Conservation (phyloP, 208 protist species). For the Acanthamoeba royreba region DNA sequence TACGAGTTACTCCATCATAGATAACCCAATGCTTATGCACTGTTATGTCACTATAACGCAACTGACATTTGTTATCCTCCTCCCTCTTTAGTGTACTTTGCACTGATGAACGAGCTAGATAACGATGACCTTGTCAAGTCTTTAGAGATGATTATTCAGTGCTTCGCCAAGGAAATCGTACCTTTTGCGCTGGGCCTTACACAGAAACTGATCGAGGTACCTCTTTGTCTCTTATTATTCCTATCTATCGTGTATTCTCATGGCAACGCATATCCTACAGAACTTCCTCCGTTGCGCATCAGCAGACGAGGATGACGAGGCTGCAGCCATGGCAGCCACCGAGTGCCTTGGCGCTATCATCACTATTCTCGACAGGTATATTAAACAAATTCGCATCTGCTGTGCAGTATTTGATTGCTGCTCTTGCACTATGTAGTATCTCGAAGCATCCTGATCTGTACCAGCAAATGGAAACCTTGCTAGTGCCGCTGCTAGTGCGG, state of each 20-base stretch:
- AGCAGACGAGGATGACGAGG: background rate
- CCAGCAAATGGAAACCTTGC: background rate
- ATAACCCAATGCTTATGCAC: background rate
- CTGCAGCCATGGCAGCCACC: background rate
- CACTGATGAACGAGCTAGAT: background rate
- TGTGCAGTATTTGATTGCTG: background rate
- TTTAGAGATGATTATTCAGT: background rate
- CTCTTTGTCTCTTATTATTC: background rate
- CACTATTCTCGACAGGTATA: slow-evolving; percentile 15
- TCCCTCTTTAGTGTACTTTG: background rate
- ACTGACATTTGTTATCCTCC: background rate
- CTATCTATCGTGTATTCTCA: background rate
- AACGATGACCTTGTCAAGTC: slow-evolving; percentile 36
- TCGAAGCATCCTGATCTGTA: background rate
- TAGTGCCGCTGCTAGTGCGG: background rate
- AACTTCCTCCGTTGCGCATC: background rate
- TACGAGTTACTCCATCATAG: background rate
- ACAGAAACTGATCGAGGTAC: background rate
- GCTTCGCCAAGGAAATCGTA: background rate
- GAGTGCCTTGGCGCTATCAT: background rate
- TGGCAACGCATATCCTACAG: background rate
- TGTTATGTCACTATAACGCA: background rate
- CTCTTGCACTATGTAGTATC: background rate
- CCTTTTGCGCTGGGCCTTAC: background rate
- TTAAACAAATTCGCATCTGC: background rate